A percentile compares a stretch with the other conserved stretches of the same genome.
Evolutionary conservation across 768 basidiomycete species (phyloP).

Genomic region (Boletus patriciae): DNA sequence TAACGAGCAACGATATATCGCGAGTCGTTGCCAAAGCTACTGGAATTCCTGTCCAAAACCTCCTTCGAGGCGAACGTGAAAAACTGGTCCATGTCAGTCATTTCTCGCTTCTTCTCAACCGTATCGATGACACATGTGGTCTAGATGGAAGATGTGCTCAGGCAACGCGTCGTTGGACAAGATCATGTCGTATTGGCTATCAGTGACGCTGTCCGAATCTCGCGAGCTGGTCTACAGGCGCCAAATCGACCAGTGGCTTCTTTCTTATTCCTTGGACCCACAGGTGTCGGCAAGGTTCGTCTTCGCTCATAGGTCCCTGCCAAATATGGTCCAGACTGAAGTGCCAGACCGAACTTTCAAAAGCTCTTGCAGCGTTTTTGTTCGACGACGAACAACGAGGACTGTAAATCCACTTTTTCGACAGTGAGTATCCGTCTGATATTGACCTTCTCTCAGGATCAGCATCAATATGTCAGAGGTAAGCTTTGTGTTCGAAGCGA

Average conservation of each 20-base stretch:
- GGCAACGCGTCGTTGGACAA: slow-evolving; percentile 82
- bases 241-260: slow-evolving; percentile 89
- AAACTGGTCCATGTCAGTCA: slow-evolving; percentile 78
- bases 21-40: slow-evolving; percentile 86
- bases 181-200: slow-evolving; percentile 84
- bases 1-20: slow-evolving; percentile 87
- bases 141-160: slow-evolving; percentile 85
- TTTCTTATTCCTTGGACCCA: slow-evolving; percentile 88
- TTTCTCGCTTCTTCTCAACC: background rate
- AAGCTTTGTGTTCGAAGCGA: background rate
- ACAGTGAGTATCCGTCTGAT: background rate
- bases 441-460: slow-evolving; percentile 48
- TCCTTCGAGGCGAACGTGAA: slow-evolving; percentile 87
- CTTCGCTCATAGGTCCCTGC: background rate
- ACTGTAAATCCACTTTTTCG: slow-evolving; percentile 50
- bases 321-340: background rate
- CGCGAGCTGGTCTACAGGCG: slow-evolving; percentile 86
- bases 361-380: slow-evolving; percentile 83
- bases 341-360: slow-evolving; percentile 75
- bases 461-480: slow-evolving; percentile 94
- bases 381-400: slow-evolving; percentile 89
- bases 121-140: background rate
- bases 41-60: slow-evolving; percentile 86
- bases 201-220: slow-evolving; percentile 89
- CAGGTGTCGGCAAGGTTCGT: slow-evolving; percentile 78